These are phyloP conservation scores for Quercus suber DNA, from an alignment of 306 rosid genomes.

Conservation along the genomic window DNA sequence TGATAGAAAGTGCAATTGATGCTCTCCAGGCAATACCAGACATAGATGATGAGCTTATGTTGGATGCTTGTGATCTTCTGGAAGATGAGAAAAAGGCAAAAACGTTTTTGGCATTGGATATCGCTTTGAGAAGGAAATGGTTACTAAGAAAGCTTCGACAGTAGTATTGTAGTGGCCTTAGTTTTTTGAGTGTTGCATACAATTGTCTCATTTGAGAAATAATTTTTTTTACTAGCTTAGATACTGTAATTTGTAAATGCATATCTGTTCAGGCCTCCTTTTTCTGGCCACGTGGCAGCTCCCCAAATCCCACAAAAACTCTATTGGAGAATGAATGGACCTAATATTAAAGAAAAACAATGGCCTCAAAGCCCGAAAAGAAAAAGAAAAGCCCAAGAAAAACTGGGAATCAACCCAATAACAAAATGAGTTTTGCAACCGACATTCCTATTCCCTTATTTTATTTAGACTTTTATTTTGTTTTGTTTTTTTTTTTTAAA, in stretches of 20 bases:
- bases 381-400: too few species aligned
- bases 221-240: not conserved
- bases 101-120: conserved; percentile 61
- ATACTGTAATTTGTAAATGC: not conserved
- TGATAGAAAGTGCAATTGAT: conserved; percentile 52
- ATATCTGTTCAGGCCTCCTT: not conserved
- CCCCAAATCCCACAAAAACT: too few species aligned
- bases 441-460: too few species aligned
- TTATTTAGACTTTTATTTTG: too few species aligned
- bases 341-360: too few species aligned
- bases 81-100: conserved; percentile 69
- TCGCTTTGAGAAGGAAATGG: conserved; percentile 64
- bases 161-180: not conserved
- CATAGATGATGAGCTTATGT: conserved; percentile 62
- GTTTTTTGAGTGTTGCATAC: not conserved
- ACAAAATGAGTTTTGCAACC: too few species aligned
- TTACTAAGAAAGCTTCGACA: conserved; percentile 65
- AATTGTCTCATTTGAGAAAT: not conserved
- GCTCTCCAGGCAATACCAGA: conserved; percentile 66
- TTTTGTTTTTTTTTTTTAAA: too few species aligned
- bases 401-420: too few species aligned
- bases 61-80: conserved; percentile 74
- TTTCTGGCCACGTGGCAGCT: too few species aligned
- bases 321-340: too few species aligned
- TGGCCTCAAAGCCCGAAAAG: too few species aligned